phyloP scores from a whole-genome alignment of 2,329 filamentous ascomycete genomes.

The Rhynchosporium secalis region DNA sequence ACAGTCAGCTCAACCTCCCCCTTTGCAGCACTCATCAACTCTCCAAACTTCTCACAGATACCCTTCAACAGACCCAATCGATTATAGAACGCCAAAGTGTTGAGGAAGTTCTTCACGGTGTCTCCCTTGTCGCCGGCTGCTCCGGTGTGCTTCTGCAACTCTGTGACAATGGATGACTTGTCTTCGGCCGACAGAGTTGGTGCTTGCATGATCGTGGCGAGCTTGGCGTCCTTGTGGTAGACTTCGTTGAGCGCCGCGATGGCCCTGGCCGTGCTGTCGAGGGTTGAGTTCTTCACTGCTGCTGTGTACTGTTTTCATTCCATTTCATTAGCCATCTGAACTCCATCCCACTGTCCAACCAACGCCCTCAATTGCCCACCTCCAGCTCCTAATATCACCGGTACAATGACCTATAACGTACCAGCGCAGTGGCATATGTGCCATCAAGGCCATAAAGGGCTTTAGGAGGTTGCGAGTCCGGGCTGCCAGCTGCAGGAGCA shows the following conservation, averaged over 20 bases:
- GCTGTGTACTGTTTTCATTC: constrained; percentile 76
- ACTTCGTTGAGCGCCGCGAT: constrained; percentile 69
- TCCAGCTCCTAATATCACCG: neutral
- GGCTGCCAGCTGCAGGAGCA: constrained; percentile 50
- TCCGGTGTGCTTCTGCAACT: constrained; percentile 83
- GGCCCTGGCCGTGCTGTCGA: constrained; percentile 83
- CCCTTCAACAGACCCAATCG: constrained; percentile 78
- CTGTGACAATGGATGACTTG: constrained; percentile 82
- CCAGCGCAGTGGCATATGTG: constrained; percentile 97
- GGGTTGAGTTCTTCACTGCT: constrained; percentile 79
- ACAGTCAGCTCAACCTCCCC: constrained; percentile 94
- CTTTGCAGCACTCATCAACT: constrained; percentile 82
- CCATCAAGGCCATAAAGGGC: constrained; percentile 94
- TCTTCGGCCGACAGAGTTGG: constrained; percentile 77
- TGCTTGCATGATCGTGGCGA: constrained; percentile 70
- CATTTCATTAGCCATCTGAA: constrained; percentile 19
- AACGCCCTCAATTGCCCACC: constrained; percentile 15
- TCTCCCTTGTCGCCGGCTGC: constrained; percentile 63
- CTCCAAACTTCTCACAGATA: constrained; percentile 82
- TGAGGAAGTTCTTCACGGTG: constrained; percentile 91
- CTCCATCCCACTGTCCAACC: neutral
- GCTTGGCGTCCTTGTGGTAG: constrained; percentile 81
- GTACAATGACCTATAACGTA: constrained; percentile 53
- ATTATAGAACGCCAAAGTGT: constrained; percentile 94
- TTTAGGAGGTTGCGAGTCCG: constrained; percentile 78